These are phyloP conservation scores for Pisolithus marmoratus DNA, from an alignment of 768 basidiomycete species.

Conservation along the genomic window DNA sequence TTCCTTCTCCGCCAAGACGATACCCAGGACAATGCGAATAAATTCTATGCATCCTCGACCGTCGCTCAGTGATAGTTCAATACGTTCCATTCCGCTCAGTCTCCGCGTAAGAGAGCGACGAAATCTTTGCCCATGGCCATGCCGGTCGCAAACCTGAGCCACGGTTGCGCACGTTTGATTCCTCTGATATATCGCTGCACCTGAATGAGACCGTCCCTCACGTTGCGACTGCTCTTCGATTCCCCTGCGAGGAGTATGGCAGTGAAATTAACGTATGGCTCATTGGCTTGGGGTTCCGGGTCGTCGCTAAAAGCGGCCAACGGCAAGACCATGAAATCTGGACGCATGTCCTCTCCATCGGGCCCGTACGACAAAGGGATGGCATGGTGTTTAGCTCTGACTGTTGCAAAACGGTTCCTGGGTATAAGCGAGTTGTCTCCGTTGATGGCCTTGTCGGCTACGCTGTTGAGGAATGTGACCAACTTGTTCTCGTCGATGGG, in stretches of 20 bases:
- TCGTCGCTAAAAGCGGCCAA: neutral
- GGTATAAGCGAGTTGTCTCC: neutral
- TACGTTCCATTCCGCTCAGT: conserved; percentile 1
- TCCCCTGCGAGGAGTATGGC: too few relatives aligned
- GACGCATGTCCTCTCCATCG: conserved; percentile 3
- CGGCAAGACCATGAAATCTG: conserved; percentile 4
- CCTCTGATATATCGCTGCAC: too few relatives aligned
- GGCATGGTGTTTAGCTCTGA: neutral
- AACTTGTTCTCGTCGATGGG: conserved; percentile 1
- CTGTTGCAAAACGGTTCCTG: conserved; percentile 3
- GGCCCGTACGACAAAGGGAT: conserved; percentile 1
- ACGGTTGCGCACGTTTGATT: conserved; percentile 1
- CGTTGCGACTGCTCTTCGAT: too few relatives aligned
- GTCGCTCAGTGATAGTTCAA: neutral
- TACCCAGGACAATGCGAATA: neutral
- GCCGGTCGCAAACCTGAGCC: neutral
- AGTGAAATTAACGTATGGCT: conserved; percentile 3
- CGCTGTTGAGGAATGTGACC: conserved; percentile 3
- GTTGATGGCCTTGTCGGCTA: neutral
- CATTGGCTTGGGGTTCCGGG: neutral
- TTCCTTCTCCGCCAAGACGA: neutral
- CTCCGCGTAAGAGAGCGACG: conserved; percentile 1
- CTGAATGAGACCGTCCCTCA: too few relatives aligned
- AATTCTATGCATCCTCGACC: conserved; percentile 1
- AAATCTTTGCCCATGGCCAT: neutral